These are phyloP conservation scores for Metschnikowia henanensis DNA, from an alignment of 805 yeast species.

Conservation along the genomic window DNA sequence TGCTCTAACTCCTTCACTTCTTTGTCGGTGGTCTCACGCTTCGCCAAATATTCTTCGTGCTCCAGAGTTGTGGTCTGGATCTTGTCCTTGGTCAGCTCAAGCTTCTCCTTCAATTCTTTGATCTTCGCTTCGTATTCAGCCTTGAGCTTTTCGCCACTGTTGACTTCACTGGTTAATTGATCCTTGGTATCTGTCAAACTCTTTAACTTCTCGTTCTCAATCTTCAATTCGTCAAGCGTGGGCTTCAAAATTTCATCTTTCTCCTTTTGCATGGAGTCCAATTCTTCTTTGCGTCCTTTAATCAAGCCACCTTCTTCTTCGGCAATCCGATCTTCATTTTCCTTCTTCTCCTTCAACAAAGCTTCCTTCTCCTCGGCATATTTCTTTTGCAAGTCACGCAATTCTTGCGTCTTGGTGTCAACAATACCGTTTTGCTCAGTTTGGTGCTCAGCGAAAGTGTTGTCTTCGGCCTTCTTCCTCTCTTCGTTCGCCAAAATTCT, in stretches of 20 bases:
- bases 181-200: conserved; percentile 51
- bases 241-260: conserved; percentile 57
- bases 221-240: conserved; percentile 49
- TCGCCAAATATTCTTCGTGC: conserved; percentile 31
- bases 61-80: conserved; percentile 34
- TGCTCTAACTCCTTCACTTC: conserved; percentile 38
- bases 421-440: conserved; percentile 30
- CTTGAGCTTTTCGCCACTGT: conserved; percentile 44
- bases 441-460: conserved; percentile 30
- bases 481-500: conserved; percentile 32
- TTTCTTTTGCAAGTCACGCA: conserved; percentile 36
- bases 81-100: conserved; percentile 41
- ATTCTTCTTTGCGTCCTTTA: conserved; percentile 46
- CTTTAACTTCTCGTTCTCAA: conserved; percentile 47
- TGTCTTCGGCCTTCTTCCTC: conserved; percentile 33
- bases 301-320: conserved; percentile 45
- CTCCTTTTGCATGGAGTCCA: conserved; percentile 49
- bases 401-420: conserved; percentile 26
- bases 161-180: conserved; percentile 44
- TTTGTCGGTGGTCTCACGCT: conserved; percentile 41
- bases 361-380: conserved; percentile 42
- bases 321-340: conserved; percentile 45
- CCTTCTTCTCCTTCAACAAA: conserved; percentile 46
- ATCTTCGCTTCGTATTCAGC: conserved; percentile 45
- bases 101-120: conserved; percentile 43